Percentiles rank a stretch among this genome's conserved stretches.
Evolutionary conservation across 1,284 basidiomycete species (phyloP).

Genomic region (Phellopilus nigrolimitatus): DNA sequence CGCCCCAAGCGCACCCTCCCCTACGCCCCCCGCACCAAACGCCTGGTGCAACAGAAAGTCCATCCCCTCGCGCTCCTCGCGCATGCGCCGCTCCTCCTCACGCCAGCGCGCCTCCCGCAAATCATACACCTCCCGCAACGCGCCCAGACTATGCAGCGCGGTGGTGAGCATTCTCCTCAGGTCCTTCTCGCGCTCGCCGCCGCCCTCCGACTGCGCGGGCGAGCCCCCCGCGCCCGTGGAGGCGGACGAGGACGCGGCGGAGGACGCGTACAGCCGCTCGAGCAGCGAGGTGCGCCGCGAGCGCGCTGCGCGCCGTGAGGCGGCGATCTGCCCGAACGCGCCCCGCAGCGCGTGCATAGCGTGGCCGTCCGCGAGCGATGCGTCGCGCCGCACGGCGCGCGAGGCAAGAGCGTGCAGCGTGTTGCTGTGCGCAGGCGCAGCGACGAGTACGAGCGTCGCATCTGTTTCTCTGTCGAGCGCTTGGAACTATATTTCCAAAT

Average conservation of each 20-base stretch:
- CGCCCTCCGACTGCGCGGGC: conserved; percentile 46
- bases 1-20: too few relatives aligned
- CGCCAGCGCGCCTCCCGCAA: conserved; percentile 61
- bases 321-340: conserved; percentile 54
- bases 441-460: conserved; percentile 65
- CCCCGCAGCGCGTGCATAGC: conserved; percentile 47
- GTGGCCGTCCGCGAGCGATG: conserved; percentile 40
- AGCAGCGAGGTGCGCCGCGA: conserved; percentile 44
- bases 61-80: conserved; percentile 62
- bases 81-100: conserved; percentile 61
- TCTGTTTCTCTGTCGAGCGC: conserved; percentile 74
- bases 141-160: conserved; percentile 57
- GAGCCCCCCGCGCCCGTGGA: too few relatives aligned
- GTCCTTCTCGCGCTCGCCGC: conserved; percentile 54
- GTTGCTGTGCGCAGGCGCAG: conserved; percentile 64
- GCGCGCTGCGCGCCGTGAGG: conserved; percentile 43
- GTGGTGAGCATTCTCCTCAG: conserved; percentile 59
- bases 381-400: conserved; percentile 58
- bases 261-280: conserved; percentile 47
- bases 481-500: conserved; percentile 52
- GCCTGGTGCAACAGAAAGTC: conserved; percentile 60
- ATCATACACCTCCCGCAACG: conserved; percentile 59
- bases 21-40: conserved; percentile 36
- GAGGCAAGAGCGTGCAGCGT: conserved; percentile 60
- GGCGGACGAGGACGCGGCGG: too few relatives aligned